Evolutionary conservation across 2,329 filamentous ascomycete genomes (phyloP), one percentile per base, ranked within the genome.

Genomic region (Xylaria sp.): DNA sequence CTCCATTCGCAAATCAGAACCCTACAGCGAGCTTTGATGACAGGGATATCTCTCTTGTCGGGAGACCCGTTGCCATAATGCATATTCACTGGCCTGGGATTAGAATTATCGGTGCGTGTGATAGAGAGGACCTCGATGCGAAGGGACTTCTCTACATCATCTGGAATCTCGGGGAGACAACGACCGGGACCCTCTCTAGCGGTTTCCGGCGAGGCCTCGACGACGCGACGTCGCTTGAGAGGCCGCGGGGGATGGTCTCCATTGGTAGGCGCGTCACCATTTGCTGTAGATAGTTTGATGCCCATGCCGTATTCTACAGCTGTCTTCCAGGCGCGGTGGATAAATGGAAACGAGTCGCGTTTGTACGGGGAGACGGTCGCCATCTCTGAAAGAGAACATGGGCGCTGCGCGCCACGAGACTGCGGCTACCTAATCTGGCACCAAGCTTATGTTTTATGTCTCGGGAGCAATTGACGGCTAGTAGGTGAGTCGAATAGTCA

Each of bases 81-180:
- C 39, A 79, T 69, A 64, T 75, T 76, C 65, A 77, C 78, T 27
- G 75, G 72, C 61, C 79, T 81, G n/a, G 79, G 69, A n/a, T 78
- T 78, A 27, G 81, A 77, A 5, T 81, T 80, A 66, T 85, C 82
- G 71, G 82, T 83, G 76, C 86, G 85, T 58, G 81, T 80, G 67
- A 88, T 80, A 72, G 84, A 86, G 74, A 86, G 79, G 34, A 88
- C 79, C 68, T 88, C 84, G 67, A 89, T 81, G 65, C 84, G 84
- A 61, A 89, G 78, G 5, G 81, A 80, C 53, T 81, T 82, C 45
- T 81, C 76, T 70, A 79, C 68, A 70, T 79, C 72, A 32, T 69
- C 67, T 3, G 74, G 60, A 19, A 64, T 70, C 17, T 75, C 71
- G 32, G 72, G 69, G 34, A 77, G 68, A 57, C 78, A 55, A 32